These are phyloP conservation scores for Apiotrichum laibachii DNA, from an alignment of 1,284 basidiomycete species.

Conservation along the genomic window DNA sequence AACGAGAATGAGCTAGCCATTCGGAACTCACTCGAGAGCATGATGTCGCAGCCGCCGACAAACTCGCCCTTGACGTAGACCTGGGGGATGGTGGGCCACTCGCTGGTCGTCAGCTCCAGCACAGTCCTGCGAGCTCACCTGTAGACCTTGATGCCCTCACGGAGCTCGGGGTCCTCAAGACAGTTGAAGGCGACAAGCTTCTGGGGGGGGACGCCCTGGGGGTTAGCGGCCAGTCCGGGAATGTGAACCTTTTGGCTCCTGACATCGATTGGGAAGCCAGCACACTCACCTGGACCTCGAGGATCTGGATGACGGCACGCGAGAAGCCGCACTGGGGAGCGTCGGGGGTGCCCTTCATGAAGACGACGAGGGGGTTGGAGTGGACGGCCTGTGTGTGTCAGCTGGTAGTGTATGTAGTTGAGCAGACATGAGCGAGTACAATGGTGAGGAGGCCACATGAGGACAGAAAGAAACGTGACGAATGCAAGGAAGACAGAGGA, in stretches of 20 bases:
- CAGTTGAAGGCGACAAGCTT: slow-evolving; percentile 88
- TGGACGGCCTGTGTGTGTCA: slow-evolving; percentile 58
- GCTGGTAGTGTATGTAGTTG: background rate
- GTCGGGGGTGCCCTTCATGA: slow-evolving; percentile 87
- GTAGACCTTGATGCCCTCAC: slow-evolving; percentile 84
- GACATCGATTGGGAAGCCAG: background rate
- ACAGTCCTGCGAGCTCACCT: slow-evolving; percentile 57
- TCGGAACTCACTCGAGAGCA: slow-evolving; percentile 75
- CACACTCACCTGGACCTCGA: slow-evolving; percentile 68
- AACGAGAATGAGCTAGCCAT: background rate
- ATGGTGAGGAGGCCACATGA: no score
- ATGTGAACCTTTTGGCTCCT: background rate
- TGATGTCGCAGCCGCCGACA: slow-evolving; percentile 93
- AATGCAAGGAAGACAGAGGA: no score
- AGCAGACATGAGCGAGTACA: no score
- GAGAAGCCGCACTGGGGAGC: slow-evolving; percentile 82
- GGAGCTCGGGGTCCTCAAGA: slow-evolving; percentile 72
- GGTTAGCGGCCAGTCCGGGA: slow-evolving; percentile 43
- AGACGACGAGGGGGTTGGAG: slow-evolving; percentile 74
- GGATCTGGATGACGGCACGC: slow-evolving; percentile 83
- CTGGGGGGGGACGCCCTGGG: slow-evolving; percentile 70
- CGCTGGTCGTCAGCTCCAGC: slow-evolving; percentile 56
- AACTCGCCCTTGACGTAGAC: slow-evolving; percentile 94
- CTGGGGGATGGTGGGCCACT: slow-evolving; percentile 98
- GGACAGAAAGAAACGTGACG: background rate